A percentile compares a stretch with the other conserved stretches of the same genome.
Evolutionary conservation across 257 asterid species (phyloP).

Genomic region (Knoxia roxburghii): DNA sequence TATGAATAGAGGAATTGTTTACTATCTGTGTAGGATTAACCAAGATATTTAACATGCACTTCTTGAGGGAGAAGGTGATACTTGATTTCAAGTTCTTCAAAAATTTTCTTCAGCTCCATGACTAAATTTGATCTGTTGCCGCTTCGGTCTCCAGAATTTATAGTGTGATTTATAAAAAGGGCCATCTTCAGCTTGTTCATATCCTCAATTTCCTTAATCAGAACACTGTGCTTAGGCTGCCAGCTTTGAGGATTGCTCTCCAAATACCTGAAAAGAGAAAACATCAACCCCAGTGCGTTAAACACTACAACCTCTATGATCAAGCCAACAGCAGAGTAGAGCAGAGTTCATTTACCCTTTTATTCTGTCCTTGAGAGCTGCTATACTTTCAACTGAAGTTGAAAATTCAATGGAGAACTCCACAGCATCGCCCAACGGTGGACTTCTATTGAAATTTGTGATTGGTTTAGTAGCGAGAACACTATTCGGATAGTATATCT

Average conservation of each 20-base stretch:
- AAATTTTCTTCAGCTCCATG: constrained; percentile 44
- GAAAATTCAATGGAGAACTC: constrained; percentile 68
- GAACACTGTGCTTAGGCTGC: constrained; percentile 53
- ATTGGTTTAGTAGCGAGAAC: constrained; percentile 51
- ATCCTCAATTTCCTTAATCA: constrained; percentile 50
- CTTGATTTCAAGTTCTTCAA: constrained; percentile 49
- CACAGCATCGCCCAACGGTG: constrained; percentile 64
- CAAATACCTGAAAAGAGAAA: constrained; percentile 42
- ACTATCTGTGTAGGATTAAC: not conserved
- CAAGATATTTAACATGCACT: constrained; percentile 37
- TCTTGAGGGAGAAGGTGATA: constrained; percentile 58
- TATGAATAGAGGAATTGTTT: too few relatives aligned
- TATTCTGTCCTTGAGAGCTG: constrained; percentile 50
- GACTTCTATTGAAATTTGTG: constrained; percentile 64
- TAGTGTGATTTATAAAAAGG: constrained; percentile 51
- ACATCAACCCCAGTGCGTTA: not conserved
- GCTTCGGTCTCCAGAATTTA: constrained; percentile 51
- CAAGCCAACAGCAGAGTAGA: not conserved
- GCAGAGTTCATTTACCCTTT: too few relatives aligned
- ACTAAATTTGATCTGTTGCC: constrained; percentile 52
- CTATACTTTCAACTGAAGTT: constrained; percentile 64
- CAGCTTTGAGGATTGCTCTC: constrained; percentile 67
- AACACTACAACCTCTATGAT: not conserved
- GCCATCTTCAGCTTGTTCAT: constrained; percentile 59
- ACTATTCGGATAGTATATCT: constrained; percentile 58